Conservation (phyloP, 2,329 filamentous ascomycete genomes). For the Aspergillus sp. region DNA sequence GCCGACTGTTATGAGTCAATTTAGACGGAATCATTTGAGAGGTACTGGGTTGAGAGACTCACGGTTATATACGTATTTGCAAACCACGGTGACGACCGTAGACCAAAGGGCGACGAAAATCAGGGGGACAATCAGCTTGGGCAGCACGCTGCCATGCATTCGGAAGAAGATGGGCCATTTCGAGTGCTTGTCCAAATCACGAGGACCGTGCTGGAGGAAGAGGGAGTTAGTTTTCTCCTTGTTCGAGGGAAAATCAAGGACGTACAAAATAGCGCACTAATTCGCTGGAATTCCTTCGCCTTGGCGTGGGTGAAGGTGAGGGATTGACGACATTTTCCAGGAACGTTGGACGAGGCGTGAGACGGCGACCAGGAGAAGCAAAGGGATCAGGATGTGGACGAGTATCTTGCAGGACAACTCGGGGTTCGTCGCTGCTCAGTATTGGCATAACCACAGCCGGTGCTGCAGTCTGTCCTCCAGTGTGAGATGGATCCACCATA, state of each 20-base stretch:
- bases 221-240: too few relatives aligned
- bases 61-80: conserved; percentile 40
- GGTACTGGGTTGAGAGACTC: conserved; percentile 8
- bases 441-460: too few relatives aligned
- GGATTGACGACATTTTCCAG: conserved; percentile 27
- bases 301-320: conserved; percentile 23
- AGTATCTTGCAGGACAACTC: too few relatives aligned
- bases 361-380: conserved; percentile 1
- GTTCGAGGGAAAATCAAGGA: background rate
- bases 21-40: too few relatives aligned
- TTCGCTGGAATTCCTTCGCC: conserved; percentile 37
- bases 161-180: conserved; percentile 73
- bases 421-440: too few relatives aligned
- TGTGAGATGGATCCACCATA: too few relatives aligned
- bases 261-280: conserved; percentile 59
- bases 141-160: conserved; percentile 69
- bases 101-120: conserved; percentile 61
- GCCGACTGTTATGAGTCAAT: conserved; percentile 34
- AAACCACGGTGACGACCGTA: conserved; percentile 58
- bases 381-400: too few relatives aligned
- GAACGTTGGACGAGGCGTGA: conserved; percentile 32
- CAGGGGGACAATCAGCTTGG: conserved; percentile 69
- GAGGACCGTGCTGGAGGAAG: conserved; percentile 42
- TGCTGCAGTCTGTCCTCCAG: too few relatives aligned
- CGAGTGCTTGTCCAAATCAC: conserved; percentile 67